Base-by-base conservation (phyloP, 2,329 filamentous ascomycete species). In the Pyrenochaeta sp. region DNA sequence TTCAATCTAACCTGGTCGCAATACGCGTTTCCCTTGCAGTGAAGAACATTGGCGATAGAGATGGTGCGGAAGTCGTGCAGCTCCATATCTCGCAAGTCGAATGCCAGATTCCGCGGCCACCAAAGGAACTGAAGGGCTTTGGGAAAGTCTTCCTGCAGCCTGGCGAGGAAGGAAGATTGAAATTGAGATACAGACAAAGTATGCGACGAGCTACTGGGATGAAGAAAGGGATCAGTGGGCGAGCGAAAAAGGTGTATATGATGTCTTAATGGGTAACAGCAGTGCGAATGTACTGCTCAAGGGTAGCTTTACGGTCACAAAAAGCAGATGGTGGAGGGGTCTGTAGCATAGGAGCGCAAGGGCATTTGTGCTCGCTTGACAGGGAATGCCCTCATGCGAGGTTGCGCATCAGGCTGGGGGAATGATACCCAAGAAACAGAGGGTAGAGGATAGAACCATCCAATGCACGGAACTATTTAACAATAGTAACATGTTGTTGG, bases 161-260 rank as follows among this genome's bases (percentile, higher is more conserved):
- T 1, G 86, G 85, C 6, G 84, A 89, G 77, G 82, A 76, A 40
- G 83, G 84, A 76, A 68, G 10, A 85, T 86, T 3, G 78, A 81
- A 8, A 81, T 91, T 5, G 77, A 79, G 3, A 75, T 88, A 42
- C 72, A 85, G 60, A 85, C 85, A 69, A 91, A 90, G 77, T 88
- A 91, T 56, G 88, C 86, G 0, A 84, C 86, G 0, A 86, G 86
- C 56, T 92, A 89, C 77, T 92, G 88, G 82, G 88, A 91, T 65
- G 90, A 92, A 36, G 50, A 53, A n/a, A 53, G 50, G 19, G 51
- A 78, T 84, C 85, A 61, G 81, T 86, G 15, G 81, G 84, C 56
- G 80, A 86, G 67, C 83, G 1, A 90, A 91, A 83, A 83, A 72
- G 90, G 89, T 34, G 80, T 81, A 46, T 92, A 91, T 71, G 83